Conservation (phyloP, 331 rosid species). For the Quercus phellos region DNA sequence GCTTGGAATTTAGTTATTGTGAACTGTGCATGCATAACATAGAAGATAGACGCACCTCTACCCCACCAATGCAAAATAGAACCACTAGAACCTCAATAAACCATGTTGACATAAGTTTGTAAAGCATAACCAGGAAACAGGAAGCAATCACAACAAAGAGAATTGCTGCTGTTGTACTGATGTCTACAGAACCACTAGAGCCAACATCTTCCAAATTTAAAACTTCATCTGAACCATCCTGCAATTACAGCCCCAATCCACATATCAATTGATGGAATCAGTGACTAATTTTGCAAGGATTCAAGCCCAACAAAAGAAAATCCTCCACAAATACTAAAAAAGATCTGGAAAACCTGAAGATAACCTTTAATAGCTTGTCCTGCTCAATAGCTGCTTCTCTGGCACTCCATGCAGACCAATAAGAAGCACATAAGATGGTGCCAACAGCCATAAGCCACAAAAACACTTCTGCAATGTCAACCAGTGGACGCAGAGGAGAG, state of each 20-base stretch:
- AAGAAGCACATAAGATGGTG: constrained; percentile 87
- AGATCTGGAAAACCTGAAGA: constrained; percentile 7
- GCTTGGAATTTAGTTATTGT: not conserved
- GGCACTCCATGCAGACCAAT: constrained; percentile 99
- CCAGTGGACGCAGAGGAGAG: constrained; percentile 87
- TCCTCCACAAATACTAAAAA: not conserved
- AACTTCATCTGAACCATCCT: constrained; percentile 85
- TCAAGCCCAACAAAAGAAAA: constrained; percentile 7
- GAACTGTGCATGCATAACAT: constrained; percentile 8
- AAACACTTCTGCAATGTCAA: constrained; percentile 97
- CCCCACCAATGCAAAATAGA: constrained; percentile 89
- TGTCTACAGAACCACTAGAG: constrained; percentile 72
- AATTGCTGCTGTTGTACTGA: constrained; percentile 73
- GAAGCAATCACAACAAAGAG: constrained; percentile 93
- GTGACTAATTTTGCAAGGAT: constrained; percentile 13
- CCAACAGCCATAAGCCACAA: constrained; percentile 99
- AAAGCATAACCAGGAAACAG: constrained; percentile 85
- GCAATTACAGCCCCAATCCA: constrained; percentile 22
- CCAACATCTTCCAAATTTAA: constrained; percentile 48
- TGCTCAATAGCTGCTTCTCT: constrained; percentile 87
- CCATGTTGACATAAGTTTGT: constrained; percentile 88
- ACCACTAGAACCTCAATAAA: constrained; percentile 90
- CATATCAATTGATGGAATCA: not conserved
- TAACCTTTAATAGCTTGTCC: constrained; percentile 86
- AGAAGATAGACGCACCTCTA: constrained; percentile 59